Conservation (phyloP, 768 basidiomycete genomes). For the Mycena crocata region DNA sequence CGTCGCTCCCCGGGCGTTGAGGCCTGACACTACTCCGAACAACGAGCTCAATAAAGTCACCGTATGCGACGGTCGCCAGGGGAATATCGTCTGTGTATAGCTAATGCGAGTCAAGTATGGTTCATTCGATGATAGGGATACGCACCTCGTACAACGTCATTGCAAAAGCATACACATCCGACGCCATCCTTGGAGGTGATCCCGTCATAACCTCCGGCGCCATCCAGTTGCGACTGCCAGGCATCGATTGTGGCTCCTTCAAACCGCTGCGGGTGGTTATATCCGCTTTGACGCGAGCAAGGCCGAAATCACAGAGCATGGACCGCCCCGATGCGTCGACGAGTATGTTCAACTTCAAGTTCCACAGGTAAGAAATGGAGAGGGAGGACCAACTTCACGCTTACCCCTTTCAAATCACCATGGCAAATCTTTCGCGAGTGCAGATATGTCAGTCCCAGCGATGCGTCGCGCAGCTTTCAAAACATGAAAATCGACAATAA, state of each 20-base stretch:
- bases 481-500: neutral
- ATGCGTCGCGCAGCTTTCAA: slow-evolving; percentile 34
- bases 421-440: slow-evolving; percentile 27
- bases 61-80: slow-evolving; percentile 26
- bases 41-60: slow-evolving; percentile 30
- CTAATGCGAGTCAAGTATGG: slow-evolving; percentile 1
- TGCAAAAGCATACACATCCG: slow-evolving; percentile 3
- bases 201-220: neutral
- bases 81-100: slow-evolving; percentile 35
- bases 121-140: neutral
- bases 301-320: slow-evolving; percentile 42
- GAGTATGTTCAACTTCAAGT: slow-evolving; percentile 35
- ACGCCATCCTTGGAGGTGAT: neutral
- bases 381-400: neutral
- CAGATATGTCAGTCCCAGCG: slow-evolving; percentile 39
- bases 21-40: slow-evolving; percentile 33
- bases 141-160: slow-evolving; percentile 36
- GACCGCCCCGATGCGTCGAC: slow-evolving; percentile 38
- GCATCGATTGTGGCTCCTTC: neutral
- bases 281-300: slow-evolving; percentile 40
- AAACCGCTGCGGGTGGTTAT: neutral
- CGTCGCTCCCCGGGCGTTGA: slow-evolving; percentile 34
- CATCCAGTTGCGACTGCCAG: slow-evolving; percentile 8
- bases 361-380: neutral
- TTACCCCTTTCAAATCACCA: slow-evolving; percentile 41